phyloP scores from a whole-genome alignment of 176 grass and related monocot species.

The Pontederia crassipes region DNA sequence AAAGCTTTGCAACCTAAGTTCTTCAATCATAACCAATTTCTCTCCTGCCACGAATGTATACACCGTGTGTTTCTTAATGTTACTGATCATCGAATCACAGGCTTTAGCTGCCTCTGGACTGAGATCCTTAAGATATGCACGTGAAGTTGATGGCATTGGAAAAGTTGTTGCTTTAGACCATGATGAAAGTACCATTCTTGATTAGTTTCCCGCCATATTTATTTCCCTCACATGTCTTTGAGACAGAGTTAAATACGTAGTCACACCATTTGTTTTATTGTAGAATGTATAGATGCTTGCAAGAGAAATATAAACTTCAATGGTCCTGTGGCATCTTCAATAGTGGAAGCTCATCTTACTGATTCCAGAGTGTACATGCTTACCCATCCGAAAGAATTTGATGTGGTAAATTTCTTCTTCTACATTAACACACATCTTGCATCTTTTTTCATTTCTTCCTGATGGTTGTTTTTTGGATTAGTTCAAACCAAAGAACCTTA shows the following conservation, averaged over 20 bases:
- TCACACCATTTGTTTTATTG: conserved; percentile 7
- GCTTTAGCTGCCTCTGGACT: conserved; percentile 50
- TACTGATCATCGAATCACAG: conserved; percentile 22
- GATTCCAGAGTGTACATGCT: background rate
- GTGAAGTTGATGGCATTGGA: conserved; percentile 51
- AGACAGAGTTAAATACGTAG: conserved; percentile 11
- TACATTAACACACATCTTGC: background rate
- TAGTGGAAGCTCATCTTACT: background rate
- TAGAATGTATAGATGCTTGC: conserved; percentile 44
- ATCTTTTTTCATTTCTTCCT: background rate
- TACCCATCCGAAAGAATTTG: conserved; percentile 3
- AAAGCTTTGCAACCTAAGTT: conserved; percentile 1
- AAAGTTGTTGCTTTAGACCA: conserved; percentile 36
- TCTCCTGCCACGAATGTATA: background rate
- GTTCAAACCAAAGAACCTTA: background rate
- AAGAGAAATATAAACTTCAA: conserved; percentile 36
- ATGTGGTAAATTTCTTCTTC: background rate
- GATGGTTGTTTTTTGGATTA: background rate
- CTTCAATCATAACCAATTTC: background rate
- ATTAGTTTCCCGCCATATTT: conserved; percentile 1
- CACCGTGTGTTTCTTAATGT: background rate
- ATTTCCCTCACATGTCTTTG: background rate
- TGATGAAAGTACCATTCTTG: conserved; percentile 24
- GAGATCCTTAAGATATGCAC: conserved; percentile 37
- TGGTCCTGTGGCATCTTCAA: conserved; percentile 3